Evolutionary conservation across 495 filamentous ascomycete genomes (phyloP).

Genomic region (Oidiodendron maius): DNA sequence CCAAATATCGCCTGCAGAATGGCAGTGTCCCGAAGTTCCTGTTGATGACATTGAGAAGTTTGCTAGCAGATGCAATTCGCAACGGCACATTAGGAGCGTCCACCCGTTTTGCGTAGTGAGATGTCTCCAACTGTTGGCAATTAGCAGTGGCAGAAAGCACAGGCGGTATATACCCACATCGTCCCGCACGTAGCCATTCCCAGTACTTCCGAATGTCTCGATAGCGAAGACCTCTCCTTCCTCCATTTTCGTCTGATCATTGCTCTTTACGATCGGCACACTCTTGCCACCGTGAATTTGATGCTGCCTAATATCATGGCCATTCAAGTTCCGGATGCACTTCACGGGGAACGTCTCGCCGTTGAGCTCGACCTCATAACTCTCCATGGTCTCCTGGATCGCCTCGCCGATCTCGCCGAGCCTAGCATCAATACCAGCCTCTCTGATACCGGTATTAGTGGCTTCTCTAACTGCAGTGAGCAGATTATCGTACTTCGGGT

Average conservation of each 20-base stretch:
- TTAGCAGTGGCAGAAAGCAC: neutral
- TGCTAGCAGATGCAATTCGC: slow-evolving; percentile 71
- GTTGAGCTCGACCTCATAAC: slow-evolving; percentile 75
- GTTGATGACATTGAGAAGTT: slow-evolving; percentile 76
- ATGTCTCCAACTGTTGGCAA: slow-evolving; percentile 52
- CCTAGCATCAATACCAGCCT: slow-evolving; percentile 77
- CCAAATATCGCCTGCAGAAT: slow-evolving; percentile 80
- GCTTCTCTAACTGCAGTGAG: slow-evolving; percentile 77
- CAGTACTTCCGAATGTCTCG: slow-evolving; percentile 90
- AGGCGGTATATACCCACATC: slow-evolving; percentile 42
- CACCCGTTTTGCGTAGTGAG: slow-evolving; percentile 64
- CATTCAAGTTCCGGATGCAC: slow-evolving; percentile 80
- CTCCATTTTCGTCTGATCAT: slow-evolving; percentile 84
- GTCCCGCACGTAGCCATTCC: slow-evolving; percentile 77
- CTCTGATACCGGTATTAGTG: slow-evolving; percentile 80
- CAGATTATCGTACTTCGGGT: slow-evolving; percentile 79
- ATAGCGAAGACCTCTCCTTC: slow-evolving; percentile 91
- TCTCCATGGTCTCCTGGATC: slow-evolving; percentile 88
- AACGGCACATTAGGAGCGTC: slow-evolving; percentile 63
- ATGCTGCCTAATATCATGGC: slow-evolving; percentile 81
- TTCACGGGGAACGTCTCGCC: slow-evolving; percentile 78
- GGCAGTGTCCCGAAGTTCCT: slow-evolving; percentile 90
- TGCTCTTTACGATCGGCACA: slow-evolving; percentile 81
- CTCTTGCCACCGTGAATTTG: slow-evolving; percentile 86
- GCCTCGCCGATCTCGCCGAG: slow-evolving; percentile 68